phyloP scores from a whole-genome alignment of 108 stramenopile genomes.

The Phaeodactylum tricornutum region DNA sequence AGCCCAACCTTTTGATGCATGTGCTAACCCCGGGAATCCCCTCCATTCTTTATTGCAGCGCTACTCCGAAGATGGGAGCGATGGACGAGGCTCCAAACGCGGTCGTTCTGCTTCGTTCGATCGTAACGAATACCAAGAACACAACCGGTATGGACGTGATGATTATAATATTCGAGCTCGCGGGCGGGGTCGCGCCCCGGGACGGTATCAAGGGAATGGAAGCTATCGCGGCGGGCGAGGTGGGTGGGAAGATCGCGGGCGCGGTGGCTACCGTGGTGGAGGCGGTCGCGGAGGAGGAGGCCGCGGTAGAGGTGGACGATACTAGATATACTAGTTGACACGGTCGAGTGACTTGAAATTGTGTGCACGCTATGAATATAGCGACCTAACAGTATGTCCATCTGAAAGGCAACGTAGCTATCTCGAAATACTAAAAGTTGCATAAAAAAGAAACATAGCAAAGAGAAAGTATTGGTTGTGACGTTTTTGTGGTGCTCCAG shows the following conservation, averaged over 20 bases:
- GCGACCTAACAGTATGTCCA: no score
- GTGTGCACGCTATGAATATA: no score
- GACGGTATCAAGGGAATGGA: slow-evolving; percentile 12
- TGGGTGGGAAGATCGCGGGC: slow-evolving; percentile 4
- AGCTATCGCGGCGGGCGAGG: slow-evolving; percentile 9
- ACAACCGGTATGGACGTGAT: slow-evolving; percentile 13
- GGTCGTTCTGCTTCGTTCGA: slow-evolving; percentile 2
- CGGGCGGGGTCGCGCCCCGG: slow-evolving; percentile 4
- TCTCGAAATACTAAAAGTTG: no score
- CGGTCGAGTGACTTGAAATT: no score
- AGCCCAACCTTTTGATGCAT: no score
- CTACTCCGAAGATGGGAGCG: slow-evolving; percentile 13
- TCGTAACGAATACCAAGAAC: slow-evolving; percentile 11
- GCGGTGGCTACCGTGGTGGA: slow-evolving; percentile 12
- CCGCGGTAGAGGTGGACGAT: slow-evolving; percentile 13
- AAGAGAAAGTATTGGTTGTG: no score
- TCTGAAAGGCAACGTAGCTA: no score
- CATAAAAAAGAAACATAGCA: no score
- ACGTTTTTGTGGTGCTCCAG: no score
- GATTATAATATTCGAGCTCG: slow-evolving; percentile 8
- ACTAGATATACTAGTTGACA: no score
- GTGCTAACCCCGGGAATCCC: no score
- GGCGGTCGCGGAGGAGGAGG: slow-evolving; percentile 8
- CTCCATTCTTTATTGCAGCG: no score
- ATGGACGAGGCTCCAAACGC: slow-evolving; percentile 34